Evolutionary conservation across 768 basidiomycete species (phyloP), one percentile per base, ranked within the genome.

Genomic region (Agrocybe pediades): DNA sequence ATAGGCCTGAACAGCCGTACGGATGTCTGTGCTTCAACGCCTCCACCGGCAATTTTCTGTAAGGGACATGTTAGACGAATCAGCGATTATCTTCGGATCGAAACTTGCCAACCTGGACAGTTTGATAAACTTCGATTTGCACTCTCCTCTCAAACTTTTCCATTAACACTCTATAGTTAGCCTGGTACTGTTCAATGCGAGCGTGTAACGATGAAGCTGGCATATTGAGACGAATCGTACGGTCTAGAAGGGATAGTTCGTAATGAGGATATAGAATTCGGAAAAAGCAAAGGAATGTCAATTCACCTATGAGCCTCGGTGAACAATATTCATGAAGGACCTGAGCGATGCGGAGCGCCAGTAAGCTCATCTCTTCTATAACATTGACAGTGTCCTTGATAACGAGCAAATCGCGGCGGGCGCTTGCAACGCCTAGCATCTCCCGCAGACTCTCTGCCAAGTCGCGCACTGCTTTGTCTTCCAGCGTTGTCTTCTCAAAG

Each of bases 311-410:
- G 11, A 36, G n/a, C 13, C 29, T 30, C 29, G 13, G 33, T 36
- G 33, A 3, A 11, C 33, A 36, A 25, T 55, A 49, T 36, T 55
- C 54, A 15, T 49, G 42, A 50, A 55, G 49, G 26, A 49, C 41
- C 1, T 29, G 36, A 3, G 54, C 41, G 3, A 49, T 17, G 21
- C 23, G 29, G 23, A 55, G 54, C 7, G 54, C 49, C 30, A 29
- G 47, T 11, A 47, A 30, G 21, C 43, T 39, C 11, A 49, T 55
- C 13, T 55, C 54, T 11, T 43, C 16, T 9, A 55, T 50, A 9
- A 55, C 42, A 44, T 55, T 45, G 17, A 23, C 30, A 11, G 53
- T 55, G 19, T 30, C 41, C 9, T 40, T 24, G 17, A 49, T 43
- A 2, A 30, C 17, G 29, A 27, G 49, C 24, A 51, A 16, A 11